Evolutionary conservation across 2,329 filamentous ascomycete species (phyloP).

Genomic region (Fusarium heterosporum): DNA sequence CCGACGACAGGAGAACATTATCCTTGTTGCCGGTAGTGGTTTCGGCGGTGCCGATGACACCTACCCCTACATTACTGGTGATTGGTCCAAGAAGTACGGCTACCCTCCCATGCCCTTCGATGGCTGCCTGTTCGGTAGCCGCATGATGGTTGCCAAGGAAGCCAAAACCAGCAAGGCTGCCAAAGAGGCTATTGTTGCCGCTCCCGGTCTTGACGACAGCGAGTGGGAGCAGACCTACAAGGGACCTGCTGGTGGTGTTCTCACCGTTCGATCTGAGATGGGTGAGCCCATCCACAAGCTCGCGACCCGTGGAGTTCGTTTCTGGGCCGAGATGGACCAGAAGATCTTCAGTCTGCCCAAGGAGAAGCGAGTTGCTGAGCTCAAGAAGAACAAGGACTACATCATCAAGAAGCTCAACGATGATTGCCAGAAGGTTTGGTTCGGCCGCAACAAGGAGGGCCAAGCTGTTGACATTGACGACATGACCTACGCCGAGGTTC

Average conservation of each 20-base stretch:
- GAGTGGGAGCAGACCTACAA: conserved; percentile 96
- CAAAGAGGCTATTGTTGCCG: conserved; percentile 90
- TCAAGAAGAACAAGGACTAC: conserved; percentile 88
- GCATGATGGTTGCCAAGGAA: conserved; percentile 96
- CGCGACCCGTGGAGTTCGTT: conserved; percentile 92
- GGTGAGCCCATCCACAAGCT: conserved; percentile 99
- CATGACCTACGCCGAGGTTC: conserved; percentile 93
- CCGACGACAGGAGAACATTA: conserved; percentile 85
- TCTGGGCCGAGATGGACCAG: conserved; percentile 99
- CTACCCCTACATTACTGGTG: conserved; percentile 90
- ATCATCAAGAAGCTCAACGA: conserved; percentile 97
- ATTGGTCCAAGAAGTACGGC: conserved; percentile 87
- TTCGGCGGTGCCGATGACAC: conserved; percentile 92
- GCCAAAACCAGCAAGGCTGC: conserved; percentile 87
- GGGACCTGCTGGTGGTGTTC: conserved; percentile 89
- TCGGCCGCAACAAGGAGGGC: conserved; percentile 84
- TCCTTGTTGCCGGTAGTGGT: conserved; percentile 89
- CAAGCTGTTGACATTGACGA: conserved; percentile 89
- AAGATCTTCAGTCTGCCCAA: conserved; percentile 98
- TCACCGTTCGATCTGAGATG: conserved; percentile 98
- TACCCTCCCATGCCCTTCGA: conserved; percentile 96
- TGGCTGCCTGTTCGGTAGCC: conserved; percentile 88
- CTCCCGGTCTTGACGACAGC: conserved; percentile 81
- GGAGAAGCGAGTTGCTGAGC: conserved; percentile 87
- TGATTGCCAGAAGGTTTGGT: conserved; percentile 98